Percentiles rank a stretch among this genome's conserved stretches.
phyloP scores from a whole-genome alignment of 2,329 filamentous ascomycete species.

The Botrytis byssoidea region DNA sequence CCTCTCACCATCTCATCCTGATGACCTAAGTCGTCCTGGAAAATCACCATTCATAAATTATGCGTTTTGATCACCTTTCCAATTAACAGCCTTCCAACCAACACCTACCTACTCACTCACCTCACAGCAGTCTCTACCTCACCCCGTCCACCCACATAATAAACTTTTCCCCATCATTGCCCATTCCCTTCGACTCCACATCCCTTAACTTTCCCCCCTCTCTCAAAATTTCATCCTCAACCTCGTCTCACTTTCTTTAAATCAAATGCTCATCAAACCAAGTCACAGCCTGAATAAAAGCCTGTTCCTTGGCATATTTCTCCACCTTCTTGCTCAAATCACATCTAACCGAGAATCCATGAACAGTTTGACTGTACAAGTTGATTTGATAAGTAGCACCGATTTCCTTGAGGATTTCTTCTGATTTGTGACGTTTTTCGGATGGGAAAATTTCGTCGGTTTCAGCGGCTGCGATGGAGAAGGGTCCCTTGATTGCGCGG shows the following conservation, averaged over 20 bases:
- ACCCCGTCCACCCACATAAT: too few species aligned
- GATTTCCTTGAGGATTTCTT: slow-evolving; percentile 58
- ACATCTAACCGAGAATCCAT: slow-evolving; percentile 71
- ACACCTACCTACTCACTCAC: too few species aligned
- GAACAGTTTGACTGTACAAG: slow-evolving; percentile 67
- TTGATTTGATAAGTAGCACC: slow-evolving; percentile 65
- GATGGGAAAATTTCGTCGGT: slow-evolving; percentile 64
- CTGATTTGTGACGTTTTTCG: slow-evolving; percentile 62
- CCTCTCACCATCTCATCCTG: too few species aligned
- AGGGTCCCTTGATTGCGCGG: slow-evolving; percentile 60
- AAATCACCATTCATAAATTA: too few species aligned
- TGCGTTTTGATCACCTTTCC: too few species aligned
- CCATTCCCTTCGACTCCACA: too few species aligned
- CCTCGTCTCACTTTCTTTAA: slow-evolving; percentile 21
- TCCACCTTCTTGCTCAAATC: slow-evolving; percentile 57
- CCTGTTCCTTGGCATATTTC: slow-evolving; percentile 76
- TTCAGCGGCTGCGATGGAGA: slow-evolving; percentile 59
- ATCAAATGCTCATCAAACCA: slow-evolving; percentile 70
- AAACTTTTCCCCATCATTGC: too few species aligned
- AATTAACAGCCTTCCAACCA: too few species aligned
- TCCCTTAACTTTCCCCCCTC: not conserved
- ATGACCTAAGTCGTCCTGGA: too few species aligned
- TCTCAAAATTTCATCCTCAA: too few species aligned
- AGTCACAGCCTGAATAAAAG: slow-evolving; percentile 71
- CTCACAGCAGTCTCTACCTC: too few species aligned